Conservation (phyloP, 192 early-diverging fungal species). For the Geranomyces variabilis region DNA sequence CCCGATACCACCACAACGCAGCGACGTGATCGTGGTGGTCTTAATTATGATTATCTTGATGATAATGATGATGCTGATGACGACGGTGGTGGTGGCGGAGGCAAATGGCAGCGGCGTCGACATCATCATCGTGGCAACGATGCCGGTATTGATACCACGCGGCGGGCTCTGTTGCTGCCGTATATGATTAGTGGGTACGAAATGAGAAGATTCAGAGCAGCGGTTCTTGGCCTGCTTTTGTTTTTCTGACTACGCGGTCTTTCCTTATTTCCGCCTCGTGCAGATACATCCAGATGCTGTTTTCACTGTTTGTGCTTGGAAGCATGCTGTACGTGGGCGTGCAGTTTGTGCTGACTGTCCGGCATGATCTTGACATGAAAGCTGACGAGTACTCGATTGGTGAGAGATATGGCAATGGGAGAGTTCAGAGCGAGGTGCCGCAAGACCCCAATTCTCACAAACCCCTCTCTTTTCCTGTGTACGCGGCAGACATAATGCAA, state of each 20-base stretch:
- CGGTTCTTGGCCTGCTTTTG: background rate
- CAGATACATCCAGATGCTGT: constrained; percentile 72
- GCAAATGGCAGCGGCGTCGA: background rate
- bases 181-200: constrained; percentile 49
- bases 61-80: background rate
- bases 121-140: too few relatives aligned
- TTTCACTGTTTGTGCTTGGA: constrained; percentile 67
- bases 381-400: constrained; percentile 62
- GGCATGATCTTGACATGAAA: constrained; percentile 72
- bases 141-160: too few relatives aligned
- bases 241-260: background rate
- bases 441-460: background rate
- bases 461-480: constrained; percentile 6
- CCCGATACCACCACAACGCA: background rate
- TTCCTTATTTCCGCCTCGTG: background rate
- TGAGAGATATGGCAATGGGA: background rate
- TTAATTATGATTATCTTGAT: background rate
- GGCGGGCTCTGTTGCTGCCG: constrained; percentile 30
- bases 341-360: constrained; percentile 71
- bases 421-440: too few relatives aligned
- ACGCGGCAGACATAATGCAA: constrained; percentile 51
- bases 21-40: too few relatives aligned
- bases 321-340: constrained; percentile 63
- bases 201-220: background rate
- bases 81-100: background rate